These are phyloP conservation scores for Sarcomyxa edulis DNA, from an alignment of 768 basidiomycete genomes.

Conservation along the genomic window DNA sequence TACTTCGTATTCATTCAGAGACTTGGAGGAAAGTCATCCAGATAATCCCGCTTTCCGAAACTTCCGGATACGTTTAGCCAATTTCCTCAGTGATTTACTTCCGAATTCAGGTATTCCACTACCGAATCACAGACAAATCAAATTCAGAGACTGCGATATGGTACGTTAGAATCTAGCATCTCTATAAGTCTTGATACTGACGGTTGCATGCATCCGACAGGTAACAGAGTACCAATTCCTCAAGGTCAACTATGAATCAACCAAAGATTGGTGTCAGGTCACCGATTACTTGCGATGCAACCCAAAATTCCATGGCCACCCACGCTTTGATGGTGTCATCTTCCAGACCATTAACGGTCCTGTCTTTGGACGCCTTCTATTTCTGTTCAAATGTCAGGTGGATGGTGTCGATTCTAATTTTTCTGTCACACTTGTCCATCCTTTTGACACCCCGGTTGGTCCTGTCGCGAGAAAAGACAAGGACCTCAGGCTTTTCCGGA, in stretches of 20 bases:
- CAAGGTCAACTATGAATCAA: slow-evolving; percentile 20
- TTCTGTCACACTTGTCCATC: slow-evolving; percentile 16
- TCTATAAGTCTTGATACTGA: slow-evolving; percentile 3
- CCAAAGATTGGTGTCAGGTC: slow-evolving; percentile 19
- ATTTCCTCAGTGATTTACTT: slow-evolving; percentile 15
- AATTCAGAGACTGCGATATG: background rate
- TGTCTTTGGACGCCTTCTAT: slow-evolving; percentile 15
- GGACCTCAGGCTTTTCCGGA: slow-evolving; percentile 15
- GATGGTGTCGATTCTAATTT: slow-evolving; percentile 6
- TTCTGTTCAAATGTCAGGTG: slow-evolving; percentile 18
- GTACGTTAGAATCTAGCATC: background rate
- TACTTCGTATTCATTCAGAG: slow-evolving; percentile 1
- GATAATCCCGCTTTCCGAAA: slow-evolving; percentile 5
- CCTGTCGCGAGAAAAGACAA: slow-evolving; percentile 12
- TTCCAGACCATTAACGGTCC: slow-evolving; percentile 11
- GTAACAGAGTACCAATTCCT: slow-evolving; percentile 18
- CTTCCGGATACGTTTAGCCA: slow-evolving; percentile 6
- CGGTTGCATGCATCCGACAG: slow-evolving; percentile 9
- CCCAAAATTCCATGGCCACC: slow-evolving; percentile 18
- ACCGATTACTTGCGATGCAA: slow-evolving; percentile 24
- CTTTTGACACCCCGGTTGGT: slow-evolving; percentile 10
- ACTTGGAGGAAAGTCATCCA: slow-evolving; percentile 3
- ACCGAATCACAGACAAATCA: background rate
- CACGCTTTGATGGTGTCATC: slow-evolving; percentile 22
- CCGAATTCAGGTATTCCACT: background rate